These are phyloP conservation scores for Lotus japonicus DNA, from an alignment of 306 rosid genomes.

Conservation along the genomic window DNA sequence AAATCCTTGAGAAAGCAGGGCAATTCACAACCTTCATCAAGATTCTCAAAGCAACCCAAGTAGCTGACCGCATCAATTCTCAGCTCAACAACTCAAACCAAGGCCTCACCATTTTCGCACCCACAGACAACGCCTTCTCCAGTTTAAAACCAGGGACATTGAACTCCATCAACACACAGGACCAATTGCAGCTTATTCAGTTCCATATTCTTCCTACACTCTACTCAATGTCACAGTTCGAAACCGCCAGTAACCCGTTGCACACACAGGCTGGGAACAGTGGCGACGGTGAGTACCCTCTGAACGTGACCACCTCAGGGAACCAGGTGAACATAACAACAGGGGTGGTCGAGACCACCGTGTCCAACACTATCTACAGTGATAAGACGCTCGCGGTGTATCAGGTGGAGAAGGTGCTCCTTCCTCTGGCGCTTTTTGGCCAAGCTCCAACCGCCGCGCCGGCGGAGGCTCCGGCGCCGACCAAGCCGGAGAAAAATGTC, in stretches of 20 bases:
- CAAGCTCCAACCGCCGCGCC: slow-evolving; percentile 22
- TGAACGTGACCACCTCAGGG: slow-evolving; percentile 83
- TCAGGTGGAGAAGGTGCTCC: slow-evolving; percentile 79
- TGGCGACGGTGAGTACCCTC: slow-evolving; percentile 59
- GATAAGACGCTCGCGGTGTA: slow-evolving; percentile 70
- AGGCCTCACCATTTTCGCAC: slow-evolving; percentile 87
- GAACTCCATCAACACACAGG: slow-evolving; percentile 61
- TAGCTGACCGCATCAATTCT: slow-evolving; percentile 60
- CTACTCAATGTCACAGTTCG: slow-evolving; percentile 62
- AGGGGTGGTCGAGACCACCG: slow-evolving; percentile 60
- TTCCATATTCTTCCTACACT: slow-evolving; percentile 65
- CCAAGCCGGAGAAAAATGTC: slow-evolving; percentile 46
- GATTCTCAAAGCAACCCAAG: slow-evolving; percentile 55
- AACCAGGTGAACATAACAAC: slow-evolving; percentile 78
- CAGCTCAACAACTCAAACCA: slow-evolving; percentile 79
- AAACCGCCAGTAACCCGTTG: slow-evolving; percentile 75
- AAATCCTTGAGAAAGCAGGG: slow-evolving; percentile 73
- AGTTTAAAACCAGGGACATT: slow-evolving; percentile 59
- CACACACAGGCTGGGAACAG: slow-evolving; percentile 87
- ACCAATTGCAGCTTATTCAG: slow-evolving; percentile 65
- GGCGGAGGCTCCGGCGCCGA: slow-evolving; percentile 61
- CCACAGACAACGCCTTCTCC: slow-evolving; percentile 74
- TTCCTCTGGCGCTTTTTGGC: slow-evolving; percentile 65
- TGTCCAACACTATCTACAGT: slow-evolving; percentile 59
- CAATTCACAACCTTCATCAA: slow-evolving; percentile 79